Evolutionary conservation across 192 early-diverging fungal species (phyloP).

Genomic region (Umbelopsis ramanniana): DNA sequence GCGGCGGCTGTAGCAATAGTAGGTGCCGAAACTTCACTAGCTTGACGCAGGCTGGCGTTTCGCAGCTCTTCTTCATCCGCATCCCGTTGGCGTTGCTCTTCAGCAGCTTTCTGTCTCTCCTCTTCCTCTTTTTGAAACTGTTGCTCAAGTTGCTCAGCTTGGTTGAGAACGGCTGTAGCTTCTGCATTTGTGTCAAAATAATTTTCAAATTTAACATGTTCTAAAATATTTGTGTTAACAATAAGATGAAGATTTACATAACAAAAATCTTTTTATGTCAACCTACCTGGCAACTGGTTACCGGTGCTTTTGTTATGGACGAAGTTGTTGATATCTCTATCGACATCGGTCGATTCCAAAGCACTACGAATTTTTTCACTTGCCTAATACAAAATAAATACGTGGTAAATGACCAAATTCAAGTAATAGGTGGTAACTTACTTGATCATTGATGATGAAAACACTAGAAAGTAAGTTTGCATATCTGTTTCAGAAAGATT

Average conservation of each 20-base stretch:
- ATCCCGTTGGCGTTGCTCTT: not conserved
- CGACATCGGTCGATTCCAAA: slow-evolving; percentile 67
- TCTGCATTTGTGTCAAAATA: not conserved
- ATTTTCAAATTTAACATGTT: not conserved
- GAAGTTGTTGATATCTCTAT: slow-evolving; percentile 68
- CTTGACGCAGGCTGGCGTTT: not conserved
- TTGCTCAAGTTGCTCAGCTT: not conserved
- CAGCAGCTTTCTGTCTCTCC: not conserved
- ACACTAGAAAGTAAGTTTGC: slow-evolving; percentile 72
- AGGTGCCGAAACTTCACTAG: not conserved
- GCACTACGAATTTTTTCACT: slow-evolving; percentile 73
- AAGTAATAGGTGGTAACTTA: slow-evolving; percentile 6
- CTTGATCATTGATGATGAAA: slow-evolving; percentile 73
- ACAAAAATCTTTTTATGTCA: not conserved
- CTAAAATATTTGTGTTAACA: not conserved
- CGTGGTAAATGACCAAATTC: not conserved
- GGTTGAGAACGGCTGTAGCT: not conserved
- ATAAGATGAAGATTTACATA: not conserved
- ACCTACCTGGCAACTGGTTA: slow-evolving; percentile 45
- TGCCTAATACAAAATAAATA: slow-evolving; percentile 40
- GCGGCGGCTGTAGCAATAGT: not conserved
- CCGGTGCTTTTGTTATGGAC: slow-evolving; percentile 69
- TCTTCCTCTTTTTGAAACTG: not conserved
- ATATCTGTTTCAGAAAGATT: slow-evolving; percentile 22
- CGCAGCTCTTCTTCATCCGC: not conserved